Base-by-base conservation (phyloP, 2,329 filamentous ascomycete genomes). In the Cladosporium austrohemisphaericum region DNA sequence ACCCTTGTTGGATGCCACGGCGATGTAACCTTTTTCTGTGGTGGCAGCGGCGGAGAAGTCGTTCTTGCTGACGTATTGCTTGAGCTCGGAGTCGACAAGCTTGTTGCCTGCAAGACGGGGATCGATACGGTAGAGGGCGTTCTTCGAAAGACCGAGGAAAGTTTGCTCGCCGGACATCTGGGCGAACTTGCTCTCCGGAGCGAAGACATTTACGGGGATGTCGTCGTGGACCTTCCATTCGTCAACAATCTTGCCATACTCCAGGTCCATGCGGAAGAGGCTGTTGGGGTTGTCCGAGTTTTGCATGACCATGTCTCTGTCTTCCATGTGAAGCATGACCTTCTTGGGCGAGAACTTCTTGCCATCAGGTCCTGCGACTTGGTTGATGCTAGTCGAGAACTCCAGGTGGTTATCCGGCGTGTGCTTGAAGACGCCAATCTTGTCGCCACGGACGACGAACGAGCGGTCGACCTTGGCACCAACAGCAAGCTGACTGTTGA, bases 221-320 rank as follows among this genome's bases (percentile, higher is more conserved):
- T 97, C 88, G 55, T 98, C 92, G 64, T 98, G 92, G 11, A 98
- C 80, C 60, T 95, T 95, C 93, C 93, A 98, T 69, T 98, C 93
- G 63, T 98, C 93, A 2, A 97, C 90, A 28, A 98, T 88, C 72
- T 96, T 97, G 58, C 93, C 93, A 60, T 94, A 94, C 68, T 98
- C 92, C 36, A 98, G 77, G 71, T 98, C 93, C 93, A 98, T 97
- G 37, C 88, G 88, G 68, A 91, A 98, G 1, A 98, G 78, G 44
- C 88, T 90, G 72, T 95, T 92, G 1, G 92, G 88, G 57, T 97
- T 86, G 44, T 84, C 72, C 20, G 68, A 76, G 60, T 94, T 91
- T 67, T 96, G 91, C 51, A 96, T 70, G 53, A 96, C 87, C 79
- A 96, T 84, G 63, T 94, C 89, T 37, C 83, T 79, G 70, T 96